Evolutionary conservation across 768 basidiomycete genomes (phyloP), one percentile per base, ranked within the genome.

Genomic region (Tubosaeta brunneosetosa): DNA sequence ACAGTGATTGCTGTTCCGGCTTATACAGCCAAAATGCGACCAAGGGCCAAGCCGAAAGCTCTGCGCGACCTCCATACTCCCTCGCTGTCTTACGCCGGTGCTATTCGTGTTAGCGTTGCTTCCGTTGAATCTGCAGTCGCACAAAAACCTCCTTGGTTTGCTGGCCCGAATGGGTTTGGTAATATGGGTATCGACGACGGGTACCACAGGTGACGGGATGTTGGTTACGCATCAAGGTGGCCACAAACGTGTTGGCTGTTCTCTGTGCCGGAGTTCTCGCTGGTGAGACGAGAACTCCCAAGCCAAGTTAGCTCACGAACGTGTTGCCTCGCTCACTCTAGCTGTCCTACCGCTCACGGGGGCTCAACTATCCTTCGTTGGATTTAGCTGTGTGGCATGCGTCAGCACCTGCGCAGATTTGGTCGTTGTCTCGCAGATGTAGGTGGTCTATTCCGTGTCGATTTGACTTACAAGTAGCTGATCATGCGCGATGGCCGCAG

Each of bases 211-310:
- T 73, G 1, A 82, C 77, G 0, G 84, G 84, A 1, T 68, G 63
- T 12, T 88, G 85, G 85, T 60, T 90, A 22, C 71, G 84, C 13
- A 74, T 73, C 11, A 80, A 79, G 74, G 71, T 87, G 12, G 84
- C 82, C 1, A 74, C 80, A 0, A 86, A 91, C 57, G 84, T 86
- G 3, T 74, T 84, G 43, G 64, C 85, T n/a, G 87, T 88, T 13
- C 74, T 90, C 3, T 85, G 82, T 51, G 86, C 84, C 2, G 86
- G 85, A 1, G 81, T 88, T 26, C 72, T 89, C 9, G 83, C 85
- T 37, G 86, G 87, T 76, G 59, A 55, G 64, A 54, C 14, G 26
- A 46, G 22, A 82, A 56, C 75, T 86, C 12, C 60, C 85, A 22
- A 40, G 75, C 78, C 44, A 75, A 84, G 61, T 70, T 86, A 11